Evolutionary conservation across 1,284 basidiomycete genomes (phyloP).

Genomic region (Melanopsichium pennsylvanicum): DNA sequence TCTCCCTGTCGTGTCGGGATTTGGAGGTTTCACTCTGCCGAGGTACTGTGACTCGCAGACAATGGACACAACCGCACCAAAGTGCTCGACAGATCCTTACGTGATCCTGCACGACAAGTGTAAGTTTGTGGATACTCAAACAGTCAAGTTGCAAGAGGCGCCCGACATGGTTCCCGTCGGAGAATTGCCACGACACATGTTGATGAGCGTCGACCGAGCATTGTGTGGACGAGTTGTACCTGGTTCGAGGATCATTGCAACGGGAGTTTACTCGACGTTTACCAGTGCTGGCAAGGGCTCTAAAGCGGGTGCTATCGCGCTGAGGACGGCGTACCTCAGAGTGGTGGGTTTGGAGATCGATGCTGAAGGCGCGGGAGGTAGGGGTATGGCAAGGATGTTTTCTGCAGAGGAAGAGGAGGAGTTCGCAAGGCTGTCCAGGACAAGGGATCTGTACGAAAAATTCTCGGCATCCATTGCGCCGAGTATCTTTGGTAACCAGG

Average conservation of each 20-base stretch:
- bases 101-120: conserved; percentile 95
- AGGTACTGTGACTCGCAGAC: conserved; percentile 58
- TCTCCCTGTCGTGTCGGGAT: conserved; percentile 75
- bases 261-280: conserved; percentile 96
- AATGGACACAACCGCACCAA: conserved; percentile 72
- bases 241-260: conserved; percentile 90
- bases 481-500: conserved; percentile 93
- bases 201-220: conserved; percentile 81
- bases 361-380: conserved; percentile 71
- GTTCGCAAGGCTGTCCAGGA: conserved; percentile 86
- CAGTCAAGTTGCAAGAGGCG: conserved; percentile 95
- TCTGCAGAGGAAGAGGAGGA: conserved; percentile 97
- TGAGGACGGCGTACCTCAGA: conserved; percentile 92
- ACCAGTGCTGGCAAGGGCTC: conserved; percentile 72
- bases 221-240: conserved; percentile 73
- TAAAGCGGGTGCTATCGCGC: conserved; percentile 71
- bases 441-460: conserved; percentile 89
- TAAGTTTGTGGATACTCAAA: conserved; percentile 93
- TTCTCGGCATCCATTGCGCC: conserved; percentile 95
- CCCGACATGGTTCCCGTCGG: conserved; percentile 99
- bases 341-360: conserved; percentile 90
- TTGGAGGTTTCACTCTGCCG: conserved; percentile 75
- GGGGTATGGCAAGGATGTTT: conserved; percentile 75
- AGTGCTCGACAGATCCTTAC: conserved; percentile 95
- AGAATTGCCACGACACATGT: conserved; percentile 94